Evolutionary conservation across 78 protist genomes (phyloP).

Genomic region (Monosiga brevicollis): DNA sequence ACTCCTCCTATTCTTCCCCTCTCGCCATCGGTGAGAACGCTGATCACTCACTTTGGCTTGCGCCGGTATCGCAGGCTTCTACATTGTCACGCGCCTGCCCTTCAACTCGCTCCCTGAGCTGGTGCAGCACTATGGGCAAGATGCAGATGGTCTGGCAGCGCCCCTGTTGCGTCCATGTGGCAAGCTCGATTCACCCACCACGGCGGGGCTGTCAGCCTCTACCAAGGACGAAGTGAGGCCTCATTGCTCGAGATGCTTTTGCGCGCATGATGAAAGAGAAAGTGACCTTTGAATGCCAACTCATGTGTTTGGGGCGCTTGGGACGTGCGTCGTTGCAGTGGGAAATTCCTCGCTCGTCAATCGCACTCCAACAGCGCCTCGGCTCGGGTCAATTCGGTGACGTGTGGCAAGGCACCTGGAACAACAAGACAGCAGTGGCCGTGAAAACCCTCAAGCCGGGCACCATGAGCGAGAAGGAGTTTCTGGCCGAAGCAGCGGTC

Average conservation of each 20-base stretch:
- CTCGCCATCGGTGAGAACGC: no score
- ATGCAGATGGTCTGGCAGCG: slow-evolving; percentile 19
- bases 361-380: slow-evolving; percentile 1
- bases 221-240: no score
- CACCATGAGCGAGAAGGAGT: slow-evolving; percentile 15
- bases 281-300: neutral
- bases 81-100: neutral
- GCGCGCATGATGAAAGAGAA: no score
- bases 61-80: neutral
- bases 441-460: slow-evolving; percentile 26
- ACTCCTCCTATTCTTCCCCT: no score
- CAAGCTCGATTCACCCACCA: neutral
- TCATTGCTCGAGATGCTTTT: neutral
- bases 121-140: neutral
- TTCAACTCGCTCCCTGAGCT: neutral
- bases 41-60: no score
- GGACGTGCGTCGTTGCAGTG: slow-evolving; percentile 3
- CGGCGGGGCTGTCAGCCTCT: no score
- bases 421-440: slow-evolving; percentile 19
- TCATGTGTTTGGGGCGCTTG: neutral
- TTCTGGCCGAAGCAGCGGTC: slow-evolving; percentile 20
- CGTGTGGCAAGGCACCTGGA: slow-evolving; percentile 17
- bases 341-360: slow-evolving; percentile 1
- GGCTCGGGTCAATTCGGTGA: slow-evolving; percentile 33
- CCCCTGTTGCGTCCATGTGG: slow-evolving; percentile 9